Base-by-base conservation (phyloP, 2,329 filamentous ascomycete species). In the Byssochlamys sp. region DNA sequence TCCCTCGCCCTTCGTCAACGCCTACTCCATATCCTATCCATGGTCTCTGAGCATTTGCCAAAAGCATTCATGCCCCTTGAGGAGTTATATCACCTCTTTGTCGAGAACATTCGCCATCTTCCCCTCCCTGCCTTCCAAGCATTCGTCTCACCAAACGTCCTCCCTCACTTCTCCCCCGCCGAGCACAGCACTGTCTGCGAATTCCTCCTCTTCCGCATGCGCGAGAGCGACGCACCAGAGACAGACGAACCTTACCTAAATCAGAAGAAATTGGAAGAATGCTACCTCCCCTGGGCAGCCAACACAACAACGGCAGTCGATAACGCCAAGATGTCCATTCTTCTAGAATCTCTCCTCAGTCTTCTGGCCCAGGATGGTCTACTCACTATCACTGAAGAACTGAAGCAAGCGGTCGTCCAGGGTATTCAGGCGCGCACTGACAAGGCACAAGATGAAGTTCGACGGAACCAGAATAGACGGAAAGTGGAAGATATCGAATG, bases 241-340 rank as follows among this genome's bases (percentile, higher is more conserved):
- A 73, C 70, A 33, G 70, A 72, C 3, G 71, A 74, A 9, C 70
- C 75, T 27, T 73, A 70, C n/a, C 68, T 86, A 24, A 78, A 70
- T 3, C 78, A 80, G 60, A 53, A 67, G 0, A 77, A 79, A 14
- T 73, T 86, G 24, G 78, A 83, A 59, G 61, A 77, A 50, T 85
- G 84, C 65, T 91, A 84, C 68, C 78, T 90, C 1, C 83, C 83
- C 0, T 84, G 81, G 62, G 77, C 86, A 0, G 87, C 89, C 1
- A 85, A 82, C 58, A 83, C 80, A 0, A 75, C 80, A 12, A 79
- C 77, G 5, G 71, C 81, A 0, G 80, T 83, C 24, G 87, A 90
- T 61, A 91, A 94, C 63, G 85, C 86, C 28, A 88, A 88, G 68
- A 78, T 91, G 39, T 85, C 86, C 1, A 72, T 91, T 9, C 70